These are phyloP conservation scores for Colletotrichum tropicicola DNA, from an alignment of 2,329 filamentous ascomycete genomes.

Conservation along the genomic window DNA sequence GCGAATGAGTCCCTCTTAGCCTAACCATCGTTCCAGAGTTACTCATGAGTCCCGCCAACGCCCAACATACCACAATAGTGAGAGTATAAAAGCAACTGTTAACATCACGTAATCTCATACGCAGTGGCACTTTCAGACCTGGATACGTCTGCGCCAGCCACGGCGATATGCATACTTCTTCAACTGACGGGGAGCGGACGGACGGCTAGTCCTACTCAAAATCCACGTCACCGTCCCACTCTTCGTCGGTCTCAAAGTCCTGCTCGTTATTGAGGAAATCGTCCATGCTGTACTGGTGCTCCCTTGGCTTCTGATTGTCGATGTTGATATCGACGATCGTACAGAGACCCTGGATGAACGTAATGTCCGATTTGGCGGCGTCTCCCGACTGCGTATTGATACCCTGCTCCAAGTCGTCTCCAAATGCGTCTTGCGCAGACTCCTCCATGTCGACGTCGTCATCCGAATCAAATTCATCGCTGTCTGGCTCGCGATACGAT, in stretches of 20 bases:
- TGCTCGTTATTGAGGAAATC: slow-evolving; percentile 72
- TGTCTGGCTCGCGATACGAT: slow-evolving; percentile 57
- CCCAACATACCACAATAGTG: background rate
- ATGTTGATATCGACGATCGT: slow-evolving; percentile 75
- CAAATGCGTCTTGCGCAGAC: slow-evolving; percentile 14
- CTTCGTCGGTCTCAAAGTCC: slow-evolving; percentile 64
- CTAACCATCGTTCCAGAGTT: background rate
- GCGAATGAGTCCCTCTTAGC: slow-evolving; percentile 8
- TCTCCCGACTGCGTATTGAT: slow-evolving; percentile 26
- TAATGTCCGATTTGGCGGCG: slow-evolving; percentile 8
- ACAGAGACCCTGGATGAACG: slow-evolving; percentile 73
- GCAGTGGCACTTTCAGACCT: background rate
- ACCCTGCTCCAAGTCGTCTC: slow-evolving; percentile 9
- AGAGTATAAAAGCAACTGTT: background rate
- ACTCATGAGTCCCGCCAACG: background rate
- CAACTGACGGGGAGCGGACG: too few species aligned
- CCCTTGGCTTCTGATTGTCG: slow-evolving; percentile 78
- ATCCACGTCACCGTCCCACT: slow-evolving; percentile 66
- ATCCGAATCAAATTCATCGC: slow-evolving; percentile 49
- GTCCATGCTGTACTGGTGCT: slow-evolving; percentile 73
- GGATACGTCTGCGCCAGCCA: background rate
- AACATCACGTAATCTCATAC: background rate
- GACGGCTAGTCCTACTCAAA: slow-evolving; percentile 48
- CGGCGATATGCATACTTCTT: background rate
- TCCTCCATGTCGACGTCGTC: slow-evolving; percentile 23